These are phyloP conservation scores for Trichoderma citrinoviride DNA, from an alignment of 2,329 filamentous ascomycete species.

Conservation along the genomic window DNA sequence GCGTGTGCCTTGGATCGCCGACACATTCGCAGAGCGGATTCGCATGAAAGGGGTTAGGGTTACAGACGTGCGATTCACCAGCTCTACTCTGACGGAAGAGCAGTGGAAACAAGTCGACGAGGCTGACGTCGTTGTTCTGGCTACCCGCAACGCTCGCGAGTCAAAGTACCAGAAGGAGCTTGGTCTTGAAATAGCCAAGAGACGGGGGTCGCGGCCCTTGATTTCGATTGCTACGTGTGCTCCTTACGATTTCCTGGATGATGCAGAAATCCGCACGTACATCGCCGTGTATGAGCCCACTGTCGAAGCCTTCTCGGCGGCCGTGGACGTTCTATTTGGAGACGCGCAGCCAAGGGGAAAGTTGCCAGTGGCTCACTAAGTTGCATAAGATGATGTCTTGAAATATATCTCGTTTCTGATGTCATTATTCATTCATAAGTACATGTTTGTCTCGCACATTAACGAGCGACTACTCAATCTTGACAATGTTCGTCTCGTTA, in stretches of 20 bases:
- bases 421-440: neutral
- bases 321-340: conserved; percentile 27
- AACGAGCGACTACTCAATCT: conserved; percentile 7
- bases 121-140: conserved; percentile 28
- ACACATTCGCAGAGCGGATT: conserved; percentile 27
- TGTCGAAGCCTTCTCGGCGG: conserved; percentile 28
- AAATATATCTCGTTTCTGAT: neutral
- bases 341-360: conserved; percentile 22
- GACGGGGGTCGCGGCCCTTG: conserved; percentile 20
- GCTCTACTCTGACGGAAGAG: conserved; percentile 20
- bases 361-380: conserved; percentile 23
- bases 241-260: conserved; percentile 30
- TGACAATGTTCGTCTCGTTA: conserved; percentile 18
- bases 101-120: conserved; percentile 27
- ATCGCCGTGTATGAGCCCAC: conserved; percentile 31
- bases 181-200: conserved; percentile 25
- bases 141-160: conserved; percentile 30
- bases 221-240: conserved; percentile 29
- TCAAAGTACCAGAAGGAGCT: conserved; percentile 28
- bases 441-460: neutral
- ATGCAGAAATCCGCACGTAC: conserved; percentile 26
- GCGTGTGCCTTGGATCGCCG: conserved; percentile 29
- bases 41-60: conserved; percentile 22
- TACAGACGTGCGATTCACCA: conserved; percentile 28
- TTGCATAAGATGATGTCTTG: neutral